Evolutionary conservation across 2,329 filamentous ascomycete genomes (phyloP), one percentile per base, ranked within the genome.

Genomic region (Orbilia oligospora): DNA sequence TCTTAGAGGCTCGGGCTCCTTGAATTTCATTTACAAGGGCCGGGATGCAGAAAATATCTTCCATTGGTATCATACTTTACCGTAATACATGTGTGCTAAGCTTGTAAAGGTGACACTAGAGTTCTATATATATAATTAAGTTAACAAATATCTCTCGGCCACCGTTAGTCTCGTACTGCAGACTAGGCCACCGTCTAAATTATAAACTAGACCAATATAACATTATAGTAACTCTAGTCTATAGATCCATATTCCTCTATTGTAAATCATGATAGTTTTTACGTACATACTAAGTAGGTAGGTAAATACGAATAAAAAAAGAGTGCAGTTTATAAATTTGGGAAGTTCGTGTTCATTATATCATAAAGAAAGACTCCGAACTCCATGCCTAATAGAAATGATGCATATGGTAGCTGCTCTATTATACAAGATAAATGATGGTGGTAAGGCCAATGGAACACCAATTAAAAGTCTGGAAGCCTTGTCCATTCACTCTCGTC

Each of bases 401-500:
- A 61, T 44, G 56, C 56, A 27, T 61, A 61, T 61, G 16, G 9
- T 22, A 58, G 53, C n/a, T 58, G 33, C 22, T 61, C 10, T 61
- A 61, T 14, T 61, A 44, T 61, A 61, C 56, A 61, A n/a, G n/a
- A 41, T 58, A 38, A 30, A 58, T 38, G 53, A 12, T 58, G 22
- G 38, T 20, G 10, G 18, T 38, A 24, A 27, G 1, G 38, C 12
- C 38, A 10, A 9, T 38, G 36, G n/a, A 38, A 38, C 10, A 10
- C 12, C 6, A n/a, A 79, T 58, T 81, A 78, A 53, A 81, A 81
- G 36, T 81, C 78, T 1, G 80, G 75, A 38, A 80, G 69, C 24
- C 76, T 67, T n/a, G 81, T 81, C 81, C 80, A 81, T 8, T 76
- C 77, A 10, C n/a, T 86, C 24, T 88, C 87, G 55, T 88, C 86